Base-by-base conservation (phyloP, 2,329 filamentous ascomycete genomes). In the Periconia digitata region DNA sequence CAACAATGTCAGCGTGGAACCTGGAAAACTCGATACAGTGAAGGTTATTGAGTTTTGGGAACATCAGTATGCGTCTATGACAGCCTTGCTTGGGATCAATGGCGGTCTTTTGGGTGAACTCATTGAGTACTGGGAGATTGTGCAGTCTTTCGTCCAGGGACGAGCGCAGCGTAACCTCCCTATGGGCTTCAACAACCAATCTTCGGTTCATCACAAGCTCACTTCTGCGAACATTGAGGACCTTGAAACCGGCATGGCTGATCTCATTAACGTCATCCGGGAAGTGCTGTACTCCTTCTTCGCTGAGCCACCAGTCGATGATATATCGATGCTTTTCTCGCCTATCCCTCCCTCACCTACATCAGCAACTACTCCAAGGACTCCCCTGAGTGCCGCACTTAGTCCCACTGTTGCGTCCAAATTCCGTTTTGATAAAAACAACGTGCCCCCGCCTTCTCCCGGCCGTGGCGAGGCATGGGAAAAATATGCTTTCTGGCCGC, bases 401-500 rank as follows among this genome's bases (percentile, higher is more conserved):
- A 83, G 81, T 16, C 73, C 80, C 1, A 82, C 85, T 8, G 74
- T 75, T 45, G 87, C 90, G 58, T 85, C 87, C 39, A 83, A 88
- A 1, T 92, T 95, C 72, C 87, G 85, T 46, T 84, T 96, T 50
- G 90, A 96, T 63, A 79, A 84, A 0, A 87, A 82, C 63, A 91
- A 89, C 53, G 76, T 89, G 2, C 92, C 90, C 1, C 85, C 86
- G 1, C 90, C 88, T 0, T 89, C 90, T 0, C 89, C 72, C 4
- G 69, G 81, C 58, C 83, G 82, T 38, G 92, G 92, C 6, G 90
- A 96, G 60, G 76, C 86, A 0, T 97, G 91, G 90, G 94, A 97
- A 87, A 92, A 74, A 84, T 94, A 74, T 70, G 92, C 92, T 0
- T 99, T 97, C 71, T 97, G 92, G 92, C 92, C 92, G 3, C 94